Evolutionary conservation across 2,329 filamentous ascomycete species (phyloP), one percentile per base, ranked within the genome.

Genomic region (Grosmannia clavigera): DNA sequence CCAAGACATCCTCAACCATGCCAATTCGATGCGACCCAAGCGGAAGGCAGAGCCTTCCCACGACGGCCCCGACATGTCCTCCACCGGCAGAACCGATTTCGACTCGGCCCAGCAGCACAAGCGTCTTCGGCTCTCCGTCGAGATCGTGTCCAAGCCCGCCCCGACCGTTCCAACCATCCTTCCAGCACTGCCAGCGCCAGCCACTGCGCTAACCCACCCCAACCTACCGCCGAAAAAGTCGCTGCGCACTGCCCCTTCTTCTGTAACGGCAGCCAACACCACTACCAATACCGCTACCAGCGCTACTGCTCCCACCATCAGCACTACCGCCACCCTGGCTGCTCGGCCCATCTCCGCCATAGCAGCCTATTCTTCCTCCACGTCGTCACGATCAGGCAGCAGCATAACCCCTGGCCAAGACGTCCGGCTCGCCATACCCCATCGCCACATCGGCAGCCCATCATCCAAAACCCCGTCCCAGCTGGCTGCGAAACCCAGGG

Each of bases 401-500:
- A 52, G 27, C 50, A 52, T 14, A 52, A 7, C 31, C 16, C 50
- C 12, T 12, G 5, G 27, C 14, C 27, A 29, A 25, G 48, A 51
- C 22, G 48, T 25, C 22, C 22, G 3, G 31, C 16, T 29, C 46
- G 25, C 25, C 53, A 43, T 35, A 48, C 33, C 64, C 53, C 65
- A n/a, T 60, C 61, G 62, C 56, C 43, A 50, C 66, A 31, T 33
- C 52, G 53, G 27, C 40, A 48, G n/a, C 19, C 33, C 35, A 16
- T n/a, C 52, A 25, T 40, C 46, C 48, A 55, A 61, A 35, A 57
- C 51, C 7, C 16, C 60, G 63, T 62, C 62, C 63, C 65, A 51
- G 61, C 65, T 60, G 66, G 59, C 74, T 58, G 79, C 76, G 65
- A 81, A 77, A 69, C 76, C 82, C 63, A 78, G 79, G 67, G 75